Conservation (phyloP, 192 early-diverging fungal species). For the Glomus cerebriforme region DNA sequence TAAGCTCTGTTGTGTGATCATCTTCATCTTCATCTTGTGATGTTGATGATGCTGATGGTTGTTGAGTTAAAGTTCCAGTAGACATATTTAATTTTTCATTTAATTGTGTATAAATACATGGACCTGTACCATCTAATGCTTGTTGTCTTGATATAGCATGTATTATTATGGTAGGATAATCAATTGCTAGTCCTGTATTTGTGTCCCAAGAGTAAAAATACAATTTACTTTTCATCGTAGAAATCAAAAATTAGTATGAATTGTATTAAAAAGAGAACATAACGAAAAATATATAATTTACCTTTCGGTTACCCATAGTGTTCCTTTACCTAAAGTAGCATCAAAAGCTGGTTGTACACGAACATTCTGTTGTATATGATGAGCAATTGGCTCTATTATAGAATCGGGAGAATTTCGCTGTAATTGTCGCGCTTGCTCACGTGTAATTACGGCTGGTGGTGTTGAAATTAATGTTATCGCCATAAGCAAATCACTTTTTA, state of each 20-base stretch:
- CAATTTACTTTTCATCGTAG: constrained; percentile 39
- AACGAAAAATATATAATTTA: constrained; percentile 9
- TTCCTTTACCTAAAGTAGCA: constrained; percentile 40
- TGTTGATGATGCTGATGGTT: too few relatives aligned
- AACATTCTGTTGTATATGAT: constrained; percentile 31
- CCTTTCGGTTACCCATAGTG: constrained; percentile 53
- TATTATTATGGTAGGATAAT: constrained; percentile 64
- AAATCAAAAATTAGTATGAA: background rate
- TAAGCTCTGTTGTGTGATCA: constrained; percentile 49
- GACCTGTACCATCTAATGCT: constrained; percentile 30
- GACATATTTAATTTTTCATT: constrained; percentile 24
- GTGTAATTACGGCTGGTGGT: constrained; percentile 29
- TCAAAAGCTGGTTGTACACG: constrained; percentile 20
- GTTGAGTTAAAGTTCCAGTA: too few relatives aligned
- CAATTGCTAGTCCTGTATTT: constrained; percentile 51
- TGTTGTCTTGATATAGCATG: constrained; percentile 59
- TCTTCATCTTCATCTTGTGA: constrained; percentile 40
- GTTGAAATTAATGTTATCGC: constrained; percentile 37
- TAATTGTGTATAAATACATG: constrained; percentile 65
- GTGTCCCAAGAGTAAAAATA: constrained; percentile 48
- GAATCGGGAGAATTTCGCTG: constrained; percentile 2
- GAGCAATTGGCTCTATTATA: background rate
- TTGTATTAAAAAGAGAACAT: background rate
- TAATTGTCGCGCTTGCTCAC: background rate
- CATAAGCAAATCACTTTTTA: constrained; percentile 32